Evolutionary conservation across 1,284 basidiomycete species (phyloP), one percentile per base, ranked within the genome.

Genomic region (Cutaneotrichosporon cavernicola): DNA sequence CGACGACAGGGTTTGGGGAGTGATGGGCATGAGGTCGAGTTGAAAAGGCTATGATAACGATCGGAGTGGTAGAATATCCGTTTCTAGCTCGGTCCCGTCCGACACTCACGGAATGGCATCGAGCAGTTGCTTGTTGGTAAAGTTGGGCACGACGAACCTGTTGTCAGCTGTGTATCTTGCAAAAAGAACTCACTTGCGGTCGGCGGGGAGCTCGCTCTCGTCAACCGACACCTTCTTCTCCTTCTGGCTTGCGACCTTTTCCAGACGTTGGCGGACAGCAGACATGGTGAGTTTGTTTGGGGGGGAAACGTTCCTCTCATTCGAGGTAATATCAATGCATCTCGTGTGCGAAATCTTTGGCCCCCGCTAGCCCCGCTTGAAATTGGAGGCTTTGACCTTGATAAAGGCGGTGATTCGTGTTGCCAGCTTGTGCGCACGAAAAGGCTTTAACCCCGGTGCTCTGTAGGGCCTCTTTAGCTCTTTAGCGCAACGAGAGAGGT

Each of bases 91-190:
- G 40, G 6, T 13, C 14, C 11, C 40, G 14, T 43, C 9, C 5
- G 40, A 18, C 13, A 51, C 49, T 31, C 30, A 32, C 51, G 93
- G 95, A 76, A 98, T 97, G 36, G 86, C 87, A 61, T 87, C 87
- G 62, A 97, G 85, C 65, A 97, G 81, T 74, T 81, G 78, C 74
- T 81, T 81, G 73, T 78, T 74, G 65, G 79, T 79, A 65, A 73
- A 81, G 72, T 78, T 75, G 63, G 79, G 78, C 47, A 80, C 73
- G 60, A 78, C 69, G 69, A 81, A 81, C 64, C 75, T 75, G 64
- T 0, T 8, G 59, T 61, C 59, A 64, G 63, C 49, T 26, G 21
- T 26, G 6, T 22, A 10, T 26, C 22, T 6, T 11, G 26, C 14
- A 4, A 13, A 9, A 18, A 31, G 9, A 13, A 60, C 63, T n/a